Evolutionary conservation across 2,329 filamentous ascomycete genomes (phyloP).

Genomic region (Verticillium isaacii): DNA sequence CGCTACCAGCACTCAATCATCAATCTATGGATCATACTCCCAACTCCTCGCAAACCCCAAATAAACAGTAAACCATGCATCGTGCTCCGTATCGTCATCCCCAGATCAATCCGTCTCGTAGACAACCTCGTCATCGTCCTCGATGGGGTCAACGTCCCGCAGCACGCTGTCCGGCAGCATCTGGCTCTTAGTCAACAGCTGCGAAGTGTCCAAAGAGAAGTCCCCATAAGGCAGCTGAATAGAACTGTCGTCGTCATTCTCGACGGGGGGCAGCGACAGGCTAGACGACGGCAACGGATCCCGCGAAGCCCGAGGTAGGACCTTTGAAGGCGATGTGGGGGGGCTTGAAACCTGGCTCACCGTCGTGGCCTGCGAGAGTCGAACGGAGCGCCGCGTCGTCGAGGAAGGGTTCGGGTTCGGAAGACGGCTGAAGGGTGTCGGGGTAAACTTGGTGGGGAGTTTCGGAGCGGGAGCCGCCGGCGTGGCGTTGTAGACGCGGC

Average conservation of each 20-base stretch:
- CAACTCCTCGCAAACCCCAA: not conserved
- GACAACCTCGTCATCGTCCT: constrained; percentile 7
- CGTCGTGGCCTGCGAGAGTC: constrained; percentile 27
- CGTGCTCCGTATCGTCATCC: not conserved
- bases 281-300: constrained; percentile 10
- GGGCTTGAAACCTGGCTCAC: constrained; percentile 29
- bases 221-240: constrained; percentile 10
- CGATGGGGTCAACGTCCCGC: constrained; percentile 23
- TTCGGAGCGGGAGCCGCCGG: not conserved
- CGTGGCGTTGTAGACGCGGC: not conserved
- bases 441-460: constrained; percentile 2
- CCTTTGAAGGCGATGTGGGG: constrained; percentile 21
- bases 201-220: constrained; percentile 32
- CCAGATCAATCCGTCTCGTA: constrained; percentile 7
- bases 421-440: constrained; percentile 11
- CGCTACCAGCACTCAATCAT: too few species aligned
- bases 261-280: constrained; percentile 11
- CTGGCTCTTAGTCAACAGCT: constrained; percentile 47
- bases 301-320: constrained; percentile 15
- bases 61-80: not conserved
- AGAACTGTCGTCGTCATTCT: constrained; percentile 16
- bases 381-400: constrained; percentile 8
- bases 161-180: constrained; percentile 45
- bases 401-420: constrained; percentile 3
- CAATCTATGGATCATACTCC: too few species aligned